Conservation (phyloP, 2,329 filamentous ascomycete genomes). For the Davidsoniella eucalypti region DNA sequence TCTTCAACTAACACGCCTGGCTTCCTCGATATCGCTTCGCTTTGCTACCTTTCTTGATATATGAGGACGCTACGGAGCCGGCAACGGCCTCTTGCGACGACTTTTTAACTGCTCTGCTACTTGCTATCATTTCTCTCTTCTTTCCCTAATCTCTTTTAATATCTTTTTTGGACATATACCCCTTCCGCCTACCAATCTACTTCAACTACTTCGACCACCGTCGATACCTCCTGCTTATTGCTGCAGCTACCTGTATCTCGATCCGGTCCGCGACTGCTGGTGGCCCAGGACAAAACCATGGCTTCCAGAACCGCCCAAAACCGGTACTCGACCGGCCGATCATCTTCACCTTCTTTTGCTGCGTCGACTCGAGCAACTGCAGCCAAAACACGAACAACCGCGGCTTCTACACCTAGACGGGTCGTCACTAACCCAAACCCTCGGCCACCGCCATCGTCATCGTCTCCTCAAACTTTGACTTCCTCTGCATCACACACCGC, state of each 20-base stretch:
- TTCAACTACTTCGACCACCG: background rate
- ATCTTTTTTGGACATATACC: background rate
- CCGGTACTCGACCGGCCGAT: constrained; percentile 6
- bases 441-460: constrained; percentile 1
- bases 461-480: background rate
- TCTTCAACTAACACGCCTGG: too few species aligned
- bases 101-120: background rate
- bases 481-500: background rate
- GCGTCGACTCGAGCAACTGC: constrained; percentile 9
- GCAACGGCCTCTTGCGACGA: constrained; percentile 8
- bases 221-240: background rate
- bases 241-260: background rate
- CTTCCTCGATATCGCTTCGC: too few species aligned
- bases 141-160: background rate
- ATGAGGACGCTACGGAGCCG: constrained; percentile 7
- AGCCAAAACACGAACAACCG: constrained; percentile 3
- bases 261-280: background rate
- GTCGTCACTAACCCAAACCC: constrained; percentile 11
- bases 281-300: background rate
- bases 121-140: constrained; percentile 1
- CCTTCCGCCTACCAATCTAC: background rate
- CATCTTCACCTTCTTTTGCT: constrained; percentile 11
- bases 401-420: constrained; percentile 7
- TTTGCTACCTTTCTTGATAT: background rate
- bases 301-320: constrained; percentile 9